A percentile compares a stretch with the other conserved stretches of the same genome.
phyloP scores from a whole-genome alignment of 306 rosid species.

The Senna siamea region DNA sequence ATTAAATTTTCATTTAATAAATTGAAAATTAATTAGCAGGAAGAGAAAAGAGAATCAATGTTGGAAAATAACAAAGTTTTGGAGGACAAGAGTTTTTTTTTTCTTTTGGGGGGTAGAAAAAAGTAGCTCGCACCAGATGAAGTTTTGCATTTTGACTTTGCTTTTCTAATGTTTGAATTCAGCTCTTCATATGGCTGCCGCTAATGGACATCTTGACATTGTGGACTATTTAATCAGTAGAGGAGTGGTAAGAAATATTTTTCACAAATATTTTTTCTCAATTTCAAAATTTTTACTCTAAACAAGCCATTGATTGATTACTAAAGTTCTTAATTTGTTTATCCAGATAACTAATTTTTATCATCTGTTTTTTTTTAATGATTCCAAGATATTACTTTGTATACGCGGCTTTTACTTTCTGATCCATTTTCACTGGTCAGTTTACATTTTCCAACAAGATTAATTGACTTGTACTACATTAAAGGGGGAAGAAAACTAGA shows the following conservation, averaged over 20 bases:
- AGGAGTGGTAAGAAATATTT: conserved; percentile 67
- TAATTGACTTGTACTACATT: too few relatives aligned
- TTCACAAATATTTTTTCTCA: neutral
- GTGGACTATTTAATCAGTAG: conserved; percentile 69
- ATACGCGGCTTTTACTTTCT: too few relatives aligned
- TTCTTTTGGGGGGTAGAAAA: neutral
- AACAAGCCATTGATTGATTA: neutral
- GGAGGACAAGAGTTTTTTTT: neutral
- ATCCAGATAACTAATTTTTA: neutral
- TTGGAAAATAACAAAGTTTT: neutral
- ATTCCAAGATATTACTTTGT: neutral
- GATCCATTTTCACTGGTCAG: too few relatives aligned
- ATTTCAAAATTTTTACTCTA: neutral
- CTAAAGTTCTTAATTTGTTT: neutral
- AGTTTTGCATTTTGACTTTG: conserved; percentile 33
- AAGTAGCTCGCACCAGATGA: neutral
- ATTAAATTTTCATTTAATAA: neutral
- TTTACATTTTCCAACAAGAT: too few relatives aligned
- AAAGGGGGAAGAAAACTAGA: too few relatives aligned
- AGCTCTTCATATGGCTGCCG: conserved; percentile 98
- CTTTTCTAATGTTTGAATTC: conserved; percentile 35
- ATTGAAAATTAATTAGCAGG: neutral
- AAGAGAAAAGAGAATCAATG: neutral
- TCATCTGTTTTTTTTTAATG: neutral
- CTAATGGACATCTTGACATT: conserved; percentile 78